phyloP scores from a whole-genome alignment of 2,329 filamentous ascomycete genomes.

The Arthrinium puccinioides region DNA sequence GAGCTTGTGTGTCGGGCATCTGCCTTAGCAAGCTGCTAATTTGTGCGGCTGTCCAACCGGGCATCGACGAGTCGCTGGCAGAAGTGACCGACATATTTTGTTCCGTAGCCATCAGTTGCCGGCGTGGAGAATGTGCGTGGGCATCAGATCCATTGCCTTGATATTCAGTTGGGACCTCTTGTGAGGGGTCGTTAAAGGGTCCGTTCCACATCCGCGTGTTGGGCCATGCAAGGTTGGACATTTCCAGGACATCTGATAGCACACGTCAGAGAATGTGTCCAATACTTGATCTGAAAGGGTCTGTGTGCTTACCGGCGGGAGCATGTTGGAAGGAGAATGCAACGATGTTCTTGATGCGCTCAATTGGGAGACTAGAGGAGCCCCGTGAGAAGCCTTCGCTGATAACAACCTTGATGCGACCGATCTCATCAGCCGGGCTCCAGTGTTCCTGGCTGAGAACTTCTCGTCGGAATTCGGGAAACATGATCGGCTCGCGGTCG shows the following conservation, averaged over 20 bases:
- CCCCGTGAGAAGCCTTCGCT: slow-evolving; percentile 62
- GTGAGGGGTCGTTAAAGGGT: slow-evolving; percentile 29
- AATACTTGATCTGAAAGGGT: neutral
- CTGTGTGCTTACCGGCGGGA: slow-evolving; percentile 53
- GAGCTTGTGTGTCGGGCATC: slow-evolving; percentile 20
- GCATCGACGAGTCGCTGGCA: slow-evolving; percentile 8
- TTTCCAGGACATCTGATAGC: slow-evolving; percentile 60
- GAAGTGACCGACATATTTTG: slow-evolving; percentile 9
- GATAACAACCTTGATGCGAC: slow-evolving; percentile 70
- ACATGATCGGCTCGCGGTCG: slow-evolving; percentile 55
- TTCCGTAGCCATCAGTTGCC: too few species aligned
- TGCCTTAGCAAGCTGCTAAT: slow-evolving; percentile 13
- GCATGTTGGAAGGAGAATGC: slow-evolving; percentile 83
- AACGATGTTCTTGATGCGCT: slow-evolving; percentile 64
- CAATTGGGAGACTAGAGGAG: slow-evolving; percentile 45
- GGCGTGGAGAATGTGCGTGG: slow-evolving; percentile 57
- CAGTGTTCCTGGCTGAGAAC: slow-evolving; percentile 64
- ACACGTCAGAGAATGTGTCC: neutral
- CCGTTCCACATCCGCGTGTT: slow-evolving; percentile 62
- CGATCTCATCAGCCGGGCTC: slow-evolving; percentile 63
- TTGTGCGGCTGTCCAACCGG: slow-evolving; percentile 12
- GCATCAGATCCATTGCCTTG: slow-evolving; percentile 42
- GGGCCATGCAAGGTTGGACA: slow-evolving; percentile 72
- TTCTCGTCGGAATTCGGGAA: slow-evolving; percentile 65
- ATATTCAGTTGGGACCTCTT: slow-evolving; percentile 31